Evolutionary conservation across 2,329 filamentous ascomycete species (phyloP).

Genomic region (Cryphonectria parasitica): DNA sequence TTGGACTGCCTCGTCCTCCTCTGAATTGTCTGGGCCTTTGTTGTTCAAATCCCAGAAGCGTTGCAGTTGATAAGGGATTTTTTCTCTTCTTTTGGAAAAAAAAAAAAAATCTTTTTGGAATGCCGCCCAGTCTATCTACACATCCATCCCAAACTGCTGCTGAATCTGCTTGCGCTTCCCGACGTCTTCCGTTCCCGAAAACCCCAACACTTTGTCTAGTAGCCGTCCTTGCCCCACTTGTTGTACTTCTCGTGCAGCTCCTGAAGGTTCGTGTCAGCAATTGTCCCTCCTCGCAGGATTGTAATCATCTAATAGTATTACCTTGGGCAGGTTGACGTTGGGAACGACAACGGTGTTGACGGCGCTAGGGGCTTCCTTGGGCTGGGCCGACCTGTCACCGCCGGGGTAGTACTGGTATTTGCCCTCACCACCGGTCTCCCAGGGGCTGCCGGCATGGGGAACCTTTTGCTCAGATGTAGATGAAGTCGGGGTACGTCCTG

Average conservation of each 20-base stretch:
- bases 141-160: slow-evolving; percentile 8
- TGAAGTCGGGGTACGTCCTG: slow-evolving; percentile 83
- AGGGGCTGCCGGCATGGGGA: slow-evolving; percentile 80
- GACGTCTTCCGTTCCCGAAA: slow-evolving; percentile 9
- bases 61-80: background rate
- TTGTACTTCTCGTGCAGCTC: slow-evolving; percentile 96
- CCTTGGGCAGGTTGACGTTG: slow-evolving; percentile 89
- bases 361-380: slow-evolving; percentile 91
- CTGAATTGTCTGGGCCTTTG: background rate
- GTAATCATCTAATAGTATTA: slow-evolving; percentile 43
- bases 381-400: slow-evolving; percentile 74
- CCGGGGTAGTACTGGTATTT: slow-evolving; percentile 84
- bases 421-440: slow-evolving; percentile 73
- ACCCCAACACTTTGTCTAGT: slow-evolving; percentile 48
- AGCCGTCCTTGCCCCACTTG: slow-evolving; percentile 99
- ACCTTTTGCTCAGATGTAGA: slow-evolving; percentile 81
- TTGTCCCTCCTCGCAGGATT: background rate
- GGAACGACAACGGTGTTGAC: slow-evolving; percentile 94
- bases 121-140: slow-evolving; percentile 30
- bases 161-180: slow-evolving; percentile 23
- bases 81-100: background rate
- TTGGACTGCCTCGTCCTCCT: background rate
- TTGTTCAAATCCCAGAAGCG: background rate
- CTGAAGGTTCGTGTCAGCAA: slow-evolving; percentile 48
- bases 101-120: slow-evolving; percentile 6